phyloP scores from a whole-genome alignment of 768 basidiomycete species.

The Mycena belliarum region DNA sequence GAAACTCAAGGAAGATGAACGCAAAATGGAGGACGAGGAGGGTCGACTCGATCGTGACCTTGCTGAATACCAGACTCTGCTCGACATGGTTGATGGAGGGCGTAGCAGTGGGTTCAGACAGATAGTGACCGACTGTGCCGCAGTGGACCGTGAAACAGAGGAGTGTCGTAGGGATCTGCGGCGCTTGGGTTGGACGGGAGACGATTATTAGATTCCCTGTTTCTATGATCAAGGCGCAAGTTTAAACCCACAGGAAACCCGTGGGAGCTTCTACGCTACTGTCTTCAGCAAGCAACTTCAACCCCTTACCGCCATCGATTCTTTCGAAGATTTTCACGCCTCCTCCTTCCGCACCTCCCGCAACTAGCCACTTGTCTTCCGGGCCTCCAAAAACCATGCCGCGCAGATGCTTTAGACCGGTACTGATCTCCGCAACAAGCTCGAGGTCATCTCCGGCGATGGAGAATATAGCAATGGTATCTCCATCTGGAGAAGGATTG shows the following conservation, averaged over 20 bases:
- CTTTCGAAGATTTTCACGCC: conserved; percentile 76
- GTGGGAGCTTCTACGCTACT: conserved; percentile 47
- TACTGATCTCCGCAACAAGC: conserved; percentile 62
- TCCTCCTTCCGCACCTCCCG: conserved; percentile 62
- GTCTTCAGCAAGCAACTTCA: conserved; percentile 54
- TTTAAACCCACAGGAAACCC: conserved; percentile 58
- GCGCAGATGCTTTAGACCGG: conserved; percentile 69
- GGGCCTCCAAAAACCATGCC: conserved; percentile 68
- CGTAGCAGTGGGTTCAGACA: conserved; percentile 42
- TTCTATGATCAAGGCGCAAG: background rate
- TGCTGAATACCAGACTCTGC: conserved; percentile 41
- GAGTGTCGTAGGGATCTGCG: conserved; percentile 51
- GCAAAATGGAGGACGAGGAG: conserved; percentile 38
- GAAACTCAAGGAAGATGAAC: conserved; percentile 37
- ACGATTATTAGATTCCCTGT: conserved; percentile 16
- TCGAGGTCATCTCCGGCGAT: conserved; percentile 47
- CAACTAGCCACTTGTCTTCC: conserved; percentile 61
- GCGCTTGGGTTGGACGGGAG: conserved; percentile 52
- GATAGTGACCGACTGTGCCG: conserved; percentile 49
- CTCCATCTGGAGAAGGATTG: conserved; percentile 67
- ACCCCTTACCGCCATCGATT: conserved; percentile 53
- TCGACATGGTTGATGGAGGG: conserved; percentile 42
- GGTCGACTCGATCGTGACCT: conserved; percentile 38
- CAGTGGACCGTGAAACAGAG: conserved; percentile 48
- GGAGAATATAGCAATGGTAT: conserved; percentile 71